phyloP scores from a whole-genome alignment of 345 rosid genomes.

The Turnera subulata region DNA sequence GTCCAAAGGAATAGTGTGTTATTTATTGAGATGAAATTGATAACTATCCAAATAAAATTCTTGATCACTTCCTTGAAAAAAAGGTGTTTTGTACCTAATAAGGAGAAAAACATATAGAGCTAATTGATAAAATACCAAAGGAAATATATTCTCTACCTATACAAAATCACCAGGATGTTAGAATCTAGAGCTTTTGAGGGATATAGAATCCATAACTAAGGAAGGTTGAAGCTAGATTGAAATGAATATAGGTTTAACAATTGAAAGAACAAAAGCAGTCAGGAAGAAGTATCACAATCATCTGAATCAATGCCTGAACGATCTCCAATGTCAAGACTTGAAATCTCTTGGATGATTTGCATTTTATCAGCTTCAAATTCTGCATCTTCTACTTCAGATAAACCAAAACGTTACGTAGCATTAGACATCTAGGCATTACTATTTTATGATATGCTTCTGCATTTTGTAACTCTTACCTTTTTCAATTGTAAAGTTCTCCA shows the following conservation, averaged over 20 bases:
- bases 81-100: too few relatives aligned
- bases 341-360: constrained; percentile 30
- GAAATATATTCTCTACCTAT: neutral
- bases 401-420: neutral
- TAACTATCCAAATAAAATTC: too few relatives aligned
- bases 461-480: constrained; percentile 10
- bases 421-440: neutral
- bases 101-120: neutral
- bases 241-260: neutral
- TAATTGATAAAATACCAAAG: neutral
- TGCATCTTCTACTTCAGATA: constrained; percentile 26
- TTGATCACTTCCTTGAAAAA: too few relatives aligned
- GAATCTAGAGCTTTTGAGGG: neutral
- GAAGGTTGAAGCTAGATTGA: too few relatives aligned
- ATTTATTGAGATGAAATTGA: too few relatives aligned
- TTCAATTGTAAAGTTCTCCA: constrained; percentile 13
- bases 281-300: constrained; percentile 10
- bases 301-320: constrained; percentile 21
- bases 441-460: neutral
- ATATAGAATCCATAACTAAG: too few relatives aligned
- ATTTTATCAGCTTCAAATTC: constrained; percentile 39
- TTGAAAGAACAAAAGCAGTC: neutral
- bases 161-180: neutral
- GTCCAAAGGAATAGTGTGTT: too few relatives aligned
- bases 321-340: constrained; percentile 22